These are phyloP conservation scores for Boletellus deceptivus DNA, from an alignment of 1,284 basidiomycete genomes.

Conservation along the genomic window DNA sequence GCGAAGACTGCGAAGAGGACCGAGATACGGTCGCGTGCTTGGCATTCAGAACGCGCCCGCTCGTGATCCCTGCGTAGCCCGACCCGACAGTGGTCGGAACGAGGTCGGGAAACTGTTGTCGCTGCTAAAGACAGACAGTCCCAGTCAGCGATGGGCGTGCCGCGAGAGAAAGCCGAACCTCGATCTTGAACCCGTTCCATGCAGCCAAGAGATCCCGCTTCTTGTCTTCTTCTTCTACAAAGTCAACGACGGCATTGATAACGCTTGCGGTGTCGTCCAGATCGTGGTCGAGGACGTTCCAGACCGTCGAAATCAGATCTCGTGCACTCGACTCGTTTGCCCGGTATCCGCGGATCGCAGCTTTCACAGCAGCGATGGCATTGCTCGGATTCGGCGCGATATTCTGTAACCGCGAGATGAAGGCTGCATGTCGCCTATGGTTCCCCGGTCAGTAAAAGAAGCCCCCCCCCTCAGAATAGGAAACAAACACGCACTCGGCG, in stretches of 20 bases:
- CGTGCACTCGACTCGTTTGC: slow-evolving; percentile 76
- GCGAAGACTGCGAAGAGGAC: slow-evolving; percentile 54
- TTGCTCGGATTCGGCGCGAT: slow-evolving; percentile 69
- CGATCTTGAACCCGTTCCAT: slow-evolving; percentile 83
- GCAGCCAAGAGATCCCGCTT: slow-evolving; percentile 69
- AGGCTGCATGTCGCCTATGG: slow-evolving; percentile 63
- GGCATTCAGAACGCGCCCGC: slow-evolving; percentile 79
- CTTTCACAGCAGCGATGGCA: slow-evolving; percentile 76
- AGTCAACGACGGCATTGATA: slow-evolving; percentile 75
- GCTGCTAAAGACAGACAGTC: slow-evolving; percentile 53
- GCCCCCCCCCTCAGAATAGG: too few species aligned
- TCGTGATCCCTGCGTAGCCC: slow-evolving; percentile 76
- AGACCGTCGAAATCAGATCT: slow-evolving; percentile 86
- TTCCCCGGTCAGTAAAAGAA: neutral
- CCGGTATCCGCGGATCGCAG: slow-evolving; percentile 79
- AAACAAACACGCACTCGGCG: slow-evolving; percentile 45
- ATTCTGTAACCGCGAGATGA: slow-evolving; percentile 67
- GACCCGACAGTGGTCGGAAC: slow-evolving; percentile 57
- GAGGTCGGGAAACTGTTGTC: slow-evolving; percentile 80
- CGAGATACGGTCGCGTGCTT: slow-evolving; percentile 71
- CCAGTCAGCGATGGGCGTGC: neutral
- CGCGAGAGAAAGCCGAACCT: slow-evolving; percentile 45
- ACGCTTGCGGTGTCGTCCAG: slow-evolving; percentile 77
- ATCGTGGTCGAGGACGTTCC: slow-evolving; percentile 79
- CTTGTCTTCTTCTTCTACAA: slow-evolving; percentile 87